A percentile compares a stretch with the other conserved stretches of the same genome.
These are phyloP conservation scores for Trichoderma sp. DNA, from an alignment of 2,329 filamentous ascomycete species.

Conservation along the genomic window DNA sequence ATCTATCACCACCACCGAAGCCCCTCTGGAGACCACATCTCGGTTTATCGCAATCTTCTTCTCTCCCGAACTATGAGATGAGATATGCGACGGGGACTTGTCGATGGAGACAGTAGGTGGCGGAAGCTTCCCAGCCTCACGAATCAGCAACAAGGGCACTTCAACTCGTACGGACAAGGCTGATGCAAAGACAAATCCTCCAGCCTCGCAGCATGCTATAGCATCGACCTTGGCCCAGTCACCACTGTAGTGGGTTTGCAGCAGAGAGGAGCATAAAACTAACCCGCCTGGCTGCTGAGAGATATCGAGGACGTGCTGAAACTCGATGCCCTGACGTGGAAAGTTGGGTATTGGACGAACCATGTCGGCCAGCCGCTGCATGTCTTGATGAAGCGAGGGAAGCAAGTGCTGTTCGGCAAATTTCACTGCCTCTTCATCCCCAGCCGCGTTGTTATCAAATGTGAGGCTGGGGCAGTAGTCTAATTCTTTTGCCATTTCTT, in stretches of 20 bases:
- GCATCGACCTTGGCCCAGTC: conserved; percentile 52
- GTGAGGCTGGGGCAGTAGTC: conserved; percentile 48
- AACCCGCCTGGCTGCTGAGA: conserved; percentile 56
- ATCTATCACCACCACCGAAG: conserved; percentile 60
- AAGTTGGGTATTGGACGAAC: conserved; percentile 54
- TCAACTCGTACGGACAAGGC: conserved; percentile 49
- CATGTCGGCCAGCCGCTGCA: conserved; percentile 55
- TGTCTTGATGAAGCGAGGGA: conserved; percentile 51
- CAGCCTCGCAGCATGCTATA: conserved; percentile 59
- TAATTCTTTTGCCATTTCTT: conserved; percentile 30
- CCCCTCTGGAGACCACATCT: conserved; percentile 45
- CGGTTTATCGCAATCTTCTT: conserved; percentile 55
- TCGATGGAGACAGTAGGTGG: conserved; percentile 55
- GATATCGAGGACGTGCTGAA: conserved; percentile 63
- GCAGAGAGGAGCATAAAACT: conserved; percentile 53
- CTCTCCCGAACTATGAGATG: conserved; percentile 42
- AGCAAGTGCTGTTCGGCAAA: conserved; percentile 51
- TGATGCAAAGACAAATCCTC: conserved; percentile 60
- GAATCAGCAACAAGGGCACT: conserved; percentile 54
- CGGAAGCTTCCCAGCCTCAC: conserved; percentile 62
- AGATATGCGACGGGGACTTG: conserved; percentile 58
- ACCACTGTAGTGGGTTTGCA: conserved; percentile 50
- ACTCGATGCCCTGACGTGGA: conserved; percentile 55
- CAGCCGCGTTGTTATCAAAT: conserved; percentile 56
- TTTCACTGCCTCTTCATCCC: conserved; percentile 41